Percentiles rank a stretch among this genome's conserved stretches.
Conservation (phyloP, 140 eudicot genomes). For the Erigeron philadelphicus region DNA sequence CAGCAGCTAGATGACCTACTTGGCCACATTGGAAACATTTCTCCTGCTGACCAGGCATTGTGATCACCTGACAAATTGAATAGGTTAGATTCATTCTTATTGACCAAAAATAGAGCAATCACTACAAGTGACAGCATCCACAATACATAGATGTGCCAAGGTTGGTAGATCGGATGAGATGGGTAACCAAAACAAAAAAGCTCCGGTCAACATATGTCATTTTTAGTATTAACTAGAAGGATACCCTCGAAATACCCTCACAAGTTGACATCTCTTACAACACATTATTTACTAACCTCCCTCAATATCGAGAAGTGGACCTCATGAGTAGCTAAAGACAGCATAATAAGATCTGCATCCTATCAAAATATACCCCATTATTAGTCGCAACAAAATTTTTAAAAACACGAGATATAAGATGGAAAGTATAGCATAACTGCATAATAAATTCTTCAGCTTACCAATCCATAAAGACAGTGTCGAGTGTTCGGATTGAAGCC, state of each 20-base stretch:
- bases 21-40: conserved; percentile 91
- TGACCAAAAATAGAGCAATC: conserved; percentile 7
- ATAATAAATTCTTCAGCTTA: conserved; percentile 30
- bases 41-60: conserved; percentile 85
- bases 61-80: conserved; percentile 51
- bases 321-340: conserved; percentile 95
- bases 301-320: conserved; percentile 90
- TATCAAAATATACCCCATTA: conserved; percentile 30
- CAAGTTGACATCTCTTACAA: neutral
- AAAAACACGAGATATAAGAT: conserved; percentile 1
- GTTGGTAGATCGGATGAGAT: neutral
- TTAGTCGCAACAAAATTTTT: conserved; percentile 9
- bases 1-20: conserved; percentile 95
- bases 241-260: no score
- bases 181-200: neutral
- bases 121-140: conserved; percentile 10
- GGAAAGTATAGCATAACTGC: conserved; percentile 6
- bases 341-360: conserved; percentile 99
- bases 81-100: conserved; percentile 10
- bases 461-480: conserved; percentile 94
- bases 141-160: neutral
- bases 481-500: conserved; percentile 92
- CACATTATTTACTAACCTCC: conserved; percentile 60
- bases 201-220: neutral
- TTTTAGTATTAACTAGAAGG: neutral